Evolutionary conservation across 202 grass and related monocot genomes (phyloP).

Genomic region (Bolboschoenoplectus hybrid): DNA sequence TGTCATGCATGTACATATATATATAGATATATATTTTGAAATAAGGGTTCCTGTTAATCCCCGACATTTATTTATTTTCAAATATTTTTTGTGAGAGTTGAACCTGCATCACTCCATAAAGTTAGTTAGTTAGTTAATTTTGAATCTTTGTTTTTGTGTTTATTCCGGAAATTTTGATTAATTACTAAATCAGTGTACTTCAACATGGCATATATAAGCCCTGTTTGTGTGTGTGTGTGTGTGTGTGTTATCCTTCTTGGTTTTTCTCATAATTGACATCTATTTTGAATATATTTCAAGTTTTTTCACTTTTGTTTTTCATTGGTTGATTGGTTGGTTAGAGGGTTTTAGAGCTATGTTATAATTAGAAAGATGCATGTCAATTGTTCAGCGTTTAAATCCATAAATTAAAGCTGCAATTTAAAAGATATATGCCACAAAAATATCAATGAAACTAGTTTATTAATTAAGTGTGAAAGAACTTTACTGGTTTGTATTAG

Average conservation of each 20-base stretch:
- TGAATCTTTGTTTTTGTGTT: background rate
- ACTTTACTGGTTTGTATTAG: background rate
- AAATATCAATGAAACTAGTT: background rate
- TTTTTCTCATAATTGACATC: background rate
- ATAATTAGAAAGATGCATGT: background rate
- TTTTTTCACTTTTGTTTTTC: background rate
- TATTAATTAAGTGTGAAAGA: background rate
- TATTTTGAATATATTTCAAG: background rate
- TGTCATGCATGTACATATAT: too few relatives aligned
- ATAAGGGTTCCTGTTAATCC: too few relatives aligned
- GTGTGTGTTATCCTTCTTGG: conserved; percentile 2
- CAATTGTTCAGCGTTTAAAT: background rate
- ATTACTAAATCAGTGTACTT: background rate
- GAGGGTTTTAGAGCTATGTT: background rate
- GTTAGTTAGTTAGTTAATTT: background rate
- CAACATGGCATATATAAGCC: background rate
- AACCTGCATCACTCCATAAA: too few relatives aligned
- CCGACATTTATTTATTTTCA: too few relatives aligned
- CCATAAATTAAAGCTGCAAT: background rate
- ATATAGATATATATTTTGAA: too few relatives aligned
- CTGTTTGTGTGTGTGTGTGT: background rate
- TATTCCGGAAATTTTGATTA: background rate
- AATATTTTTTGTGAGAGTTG: too few relatives aligned
- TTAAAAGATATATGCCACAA: background rate
- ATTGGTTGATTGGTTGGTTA: background rate